Evolutionary conservation across 2,329 filamentous ascomycete genomes (phyloP), one percentile per base, ranked within the genome.

Genomic region (Botrytis fabae): DNA sequence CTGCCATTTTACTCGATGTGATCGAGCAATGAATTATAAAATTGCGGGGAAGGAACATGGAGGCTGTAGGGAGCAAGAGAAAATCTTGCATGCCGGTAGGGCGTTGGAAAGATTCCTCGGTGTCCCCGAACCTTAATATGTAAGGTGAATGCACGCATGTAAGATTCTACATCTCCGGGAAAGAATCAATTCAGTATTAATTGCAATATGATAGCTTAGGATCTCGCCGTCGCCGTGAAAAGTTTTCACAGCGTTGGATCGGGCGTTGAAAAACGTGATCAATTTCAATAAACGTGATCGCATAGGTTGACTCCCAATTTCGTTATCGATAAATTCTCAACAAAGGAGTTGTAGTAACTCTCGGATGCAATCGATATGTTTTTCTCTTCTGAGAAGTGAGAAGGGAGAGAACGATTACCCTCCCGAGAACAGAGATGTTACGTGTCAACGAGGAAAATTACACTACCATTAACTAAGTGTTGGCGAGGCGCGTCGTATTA

Each of bases 21-120:
- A 72, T 72, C 70, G 63, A 72, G 70, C 70, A 72, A 72, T 72
- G 25, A 70, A 59, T 72, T 71, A n/a, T 35, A n/a, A 38, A 65
- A 42, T 59, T 48, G 62, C 46, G 70, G 70, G 62, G 48, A 32
- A 59, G 12, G 14, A n/a, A 44, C 16, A 66, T 54, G 42, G 46
- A 66, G 63, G 40, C n/a, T 51, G 25, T 7, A 51, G 25, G 48
- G 48, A 54, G 48, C 7, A 16, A 54, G 42, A 51, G 44, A 66
- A 40, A 14, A 40, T 40, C 14, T 8, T 40, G 63, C 44, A 66
- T 66, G 63, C 63, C 40, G 10, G 32, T n/a, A 42, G 35, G 60
- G 35, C 60, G 14, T 40, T 62, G 60, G 22, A 57, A 18, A 57
- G 51, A 28, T 57, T 32, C 4, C 22, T 57, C 51, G 51, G 51